Conservation (phyloP, 208 protist species). For the Naegleria fowleri region DNA sequence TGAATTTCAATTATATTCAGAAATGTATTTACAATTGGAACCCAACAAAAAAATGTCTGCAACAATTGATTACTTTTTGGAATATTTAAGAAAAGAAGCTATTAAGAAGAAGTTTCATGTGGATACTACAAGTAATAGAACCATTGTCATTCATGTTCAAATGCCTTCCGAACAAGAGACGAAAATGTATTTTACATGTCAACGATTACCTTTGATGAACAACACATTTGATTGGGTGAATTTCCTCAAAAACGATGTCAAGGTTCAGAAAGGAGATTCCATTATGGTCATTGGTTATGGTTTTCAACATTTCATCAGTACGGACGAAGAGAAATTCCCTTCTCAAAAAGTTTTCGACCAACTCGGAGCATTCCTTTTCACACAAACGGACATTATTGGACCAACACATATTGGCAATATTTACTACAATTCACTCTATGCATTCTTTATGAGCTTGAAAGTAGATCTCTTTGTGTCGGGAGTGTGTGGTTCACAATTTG, state of each 20-base stretch:
- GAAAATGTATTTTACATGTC: neutral
- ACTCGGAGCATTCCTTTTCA: neutral
- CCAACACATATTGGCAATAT: neutral
- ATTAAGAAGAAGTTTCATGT: no score
- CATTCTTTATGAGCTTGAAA: neutral
- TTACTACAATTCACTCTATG: neutral
- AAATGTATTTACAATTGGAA: no score
- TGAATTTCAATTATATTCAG: no score
- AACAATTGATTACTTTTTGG: no score
- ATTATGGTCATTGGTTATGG: neutral
- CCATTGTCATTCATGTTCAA: neutral
- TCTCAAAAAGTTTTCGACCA: neutral
- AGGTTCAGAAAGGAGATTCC: neutral
- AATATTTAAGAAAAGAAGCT: no score
- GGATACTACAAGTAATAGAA: neutral
- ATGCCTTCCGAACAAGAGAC: neutral
- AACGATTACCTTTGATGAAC: neutral
- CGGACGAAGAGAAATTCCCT: neutral
- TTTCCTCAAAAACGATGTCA: neutral
- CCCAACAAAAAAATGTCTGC: no score
- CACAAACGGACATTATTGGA: neutral
- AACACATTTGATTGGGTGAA: neutral
- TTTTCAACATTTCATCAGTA: no score
- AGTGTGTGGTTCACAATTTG: neutral
- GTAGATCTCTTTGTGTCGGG: neutral